These are phyloP conservation scores for Camellia japonica DNA, from an alignment of 148 eudicot species.

Conservation along the genomic window DNA sequence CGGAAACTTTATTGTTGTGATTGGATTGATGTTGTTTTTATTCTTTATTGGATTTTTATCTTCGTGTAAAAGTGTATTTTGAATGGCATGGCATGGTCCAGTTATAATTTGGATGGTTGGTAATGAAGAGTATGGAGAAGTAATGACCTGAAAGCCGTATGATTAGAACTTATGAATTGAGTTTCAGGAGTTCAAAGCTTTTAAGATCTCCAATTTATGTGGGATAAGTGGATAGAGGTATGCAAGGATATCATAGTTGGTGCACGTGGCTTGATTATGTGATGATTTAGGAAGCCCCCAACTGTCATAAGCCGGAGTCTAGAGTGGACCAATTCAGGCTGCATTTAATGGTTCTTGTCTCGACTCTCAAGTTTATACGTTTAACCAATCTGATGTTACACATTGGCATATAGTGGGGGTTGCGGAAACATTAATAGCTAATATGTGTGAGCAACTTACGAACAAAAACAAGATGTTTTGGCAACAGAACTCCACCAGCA, in stretches of 20 bases:
- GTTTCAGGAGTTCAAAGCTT: background rate
- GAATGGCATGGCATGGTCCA: background rate
- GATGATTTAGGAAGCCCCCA: background rate
- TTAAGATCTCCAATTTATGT: background rate
- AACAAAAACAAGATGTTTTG: background rate
- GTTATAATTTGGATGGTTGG: background rate
- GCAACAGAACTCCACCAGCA: background rate
- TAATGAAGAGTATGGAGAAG: background rate
- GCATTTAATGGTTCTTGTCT: too few relatives aligned
- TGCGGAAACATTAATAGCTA: background rate
- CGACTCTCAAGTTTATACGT: too few relatives aligned
- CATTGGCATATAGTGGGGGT: background rate
- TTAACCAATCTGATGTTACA: background rate
- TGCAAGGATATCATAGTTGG: background rate
- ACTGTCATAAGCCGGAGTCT: background rate
- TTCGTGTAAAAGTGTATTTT: too few relatives aligned
- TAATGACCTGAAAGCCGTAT: background rate
- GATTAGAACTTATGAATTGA: background rate
- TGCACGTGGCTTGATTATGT: background rate
- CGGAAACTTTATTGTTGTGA: background rate
- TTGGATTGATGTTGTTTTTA: background rate
- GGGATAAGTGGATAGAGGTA: background rate
- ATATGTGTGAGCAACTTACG: background rate
- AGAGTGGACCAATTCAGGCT: background rate
- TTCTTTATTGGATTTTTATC: background rate